A percentile compares a stretch with the other conserved stretches of the same genome.
Evolutionary conservation across 306 rosid genomes (phyloP).

Genomic region (Sophora flavescens): DNA sequence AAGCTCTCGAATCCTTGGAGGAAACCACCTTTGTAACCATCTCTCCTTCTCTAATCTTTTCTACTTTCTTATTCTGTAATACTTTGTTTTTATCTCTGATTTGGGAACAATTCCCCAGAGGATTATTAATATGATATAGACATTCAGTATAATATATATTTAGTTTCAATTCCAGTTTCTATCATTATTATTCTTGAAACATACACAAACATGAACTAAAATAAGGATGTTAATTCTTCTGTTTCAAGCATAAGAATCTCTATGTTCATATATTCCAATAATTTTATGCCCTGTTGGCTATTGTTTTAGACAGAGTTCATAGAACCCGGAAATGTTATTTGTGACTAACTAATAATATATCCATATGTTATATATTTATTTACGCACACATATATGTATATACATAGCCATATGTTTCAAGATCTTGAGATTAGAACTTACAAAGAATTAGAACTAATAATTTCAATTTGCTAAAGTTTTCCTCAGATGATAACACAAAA

Average conservation of each 20-base stretch:
- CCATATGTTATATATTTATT: not conserved
- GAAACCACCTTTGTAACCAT: too few species aligned
- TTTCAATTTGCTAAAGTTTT: not conserved
- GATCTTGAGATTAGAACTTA: not conserved
- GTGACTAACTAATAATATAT: not conserved
- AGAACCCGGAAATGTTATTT: not conserved
- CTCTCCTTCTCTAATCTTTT: too few species aligned
- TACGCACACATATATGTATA: too few species aligned
- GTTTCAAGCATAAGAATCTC: slow-evolving; percentile 3
- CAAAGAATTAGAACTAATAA: not conserved
- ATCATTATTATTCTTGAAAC: slow-evolving; percentile 32
- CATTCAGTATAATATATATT: too few species aligned
- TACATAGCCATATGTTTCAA: not conserved
- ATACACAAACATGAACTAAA: not conserved
- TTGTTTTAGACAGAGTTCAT: not conserved
- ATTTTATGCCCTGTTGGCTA: not conserved
- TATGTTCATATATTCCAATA: not conserved
- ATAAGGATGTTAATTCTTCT: not conserved
- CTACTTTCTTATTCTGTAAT: too few species aligned
- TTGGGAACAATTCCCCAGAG: too few species aligned
- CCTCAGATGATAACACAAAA: slow-evolving; percentile 47
- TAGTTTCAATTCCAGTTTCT: too few species aligned
- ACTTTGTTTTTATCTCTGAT: too few species aligned
- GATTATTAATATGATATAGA: too few species aligned
- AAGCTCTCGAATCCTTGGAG: too few species aligned